These are phyloP conservation scores for Begonia fuchsioides DNA, from an alignment of 306 rosid genomes.

Conservation along the genomic window DNA sequence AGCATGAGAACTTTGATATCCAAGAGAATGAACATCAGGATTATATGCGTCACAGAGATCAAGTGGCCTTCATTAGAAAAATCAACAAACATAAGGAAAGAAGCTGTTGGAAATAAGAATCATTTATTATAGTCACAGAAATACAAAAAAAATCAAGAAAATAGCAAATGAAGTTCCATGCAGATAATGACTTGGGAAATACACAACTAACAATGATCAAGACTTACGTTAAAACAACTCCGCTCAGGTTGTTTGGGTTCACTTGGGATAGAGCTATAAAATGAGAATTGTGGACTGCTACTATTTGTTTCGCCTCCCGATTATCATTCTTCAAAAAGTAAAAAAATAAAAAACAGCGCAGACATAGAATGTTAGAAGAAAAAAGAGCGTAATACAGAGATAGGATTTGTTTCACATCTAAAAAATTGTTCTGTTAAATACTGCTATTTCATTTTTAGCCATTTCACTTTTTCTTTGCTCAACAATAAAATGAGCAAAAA, in stretches of 20 bases:
- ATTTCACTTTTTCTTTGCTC: too few species aligned
- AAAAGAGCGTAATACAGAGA: background rate
- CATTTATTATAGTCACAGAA: background rate
- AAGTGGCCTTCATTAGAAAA: conserved; percentile 71
- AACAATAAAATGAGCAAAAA: too few species aligned
- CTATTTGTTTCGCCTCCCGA: conserved; percentile 61
- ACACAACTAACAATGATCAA: conserved; percentile 1
- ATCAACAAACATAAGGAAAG: conserved; percentile 10
- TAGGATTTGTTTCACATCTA: background rate
- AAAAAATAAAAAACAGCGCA: conserved; percentile 10
- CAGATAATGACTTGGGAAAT: background rate
- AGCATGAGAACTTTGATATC: conserved; percentile 66
- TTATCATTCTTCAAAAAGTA: conserved; percentile 39
- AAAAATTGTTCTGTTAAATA: background rate
- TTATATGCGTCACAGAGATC: conserved; percentile 77
- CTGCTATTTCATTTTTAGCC: too few species aligned
- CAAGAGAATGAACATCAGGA: conserved; percentile 44
- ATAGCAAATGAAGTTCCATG: background rate
- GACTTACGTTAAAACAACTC: conserved; percentile 73
- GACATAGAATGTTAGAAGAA: conserved; percentile 4
- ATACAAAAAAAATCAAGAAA: conserved; percentile 7
- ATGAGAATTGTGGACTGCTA: conserved; percentile 63
- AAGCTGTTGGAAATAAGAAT: background rate
- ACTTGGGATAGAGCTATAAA: conserved; percentile 44
- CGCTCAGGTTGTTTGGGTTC: conserved; percentile 61